phyloP scores from a whole-genome alignment of 495 filamentous ascomycete genomes.

The Trichoderma parareesei region DNA sequence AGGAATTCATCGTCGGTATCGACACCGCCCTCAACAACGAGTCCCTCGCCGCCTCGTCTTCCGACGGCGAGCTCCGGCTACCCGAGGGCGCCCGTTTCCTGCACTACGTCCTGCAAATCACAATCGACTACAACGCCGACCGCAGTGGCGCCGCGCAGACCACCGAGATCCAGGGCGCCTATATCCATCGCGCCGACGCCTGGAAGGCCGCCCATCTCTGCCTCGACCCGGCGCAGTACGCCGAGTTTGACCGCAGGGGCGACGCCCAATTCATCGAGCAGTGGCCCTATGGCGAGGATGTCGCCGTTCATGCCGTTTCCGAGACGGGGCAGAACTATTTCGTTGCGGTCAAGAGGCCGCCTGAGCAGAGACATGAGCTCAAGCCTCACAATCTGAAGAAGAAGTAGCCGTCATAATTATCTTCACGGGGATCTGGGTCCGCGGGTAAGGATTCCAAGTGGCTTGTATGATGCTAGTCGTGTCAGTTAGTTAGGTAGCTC shows the following conservation, averaged over 20 bases:
- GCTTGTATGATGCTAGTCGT: too few species aligned
- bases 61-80: constrained; percentile 17
- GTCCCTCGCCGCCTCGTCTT: constrained; percentile 17
- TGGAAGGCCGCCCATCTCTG: constrained; percentile 21
- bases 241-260: constrained; percentile 32
- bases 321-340: constrained; percentile 33
- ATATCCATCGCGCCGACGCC: constrained; percentile 23
- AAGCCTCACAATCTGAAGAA: neutral
- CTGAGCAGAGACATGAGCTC: neutral
- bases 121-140: constrained; percentile 31
- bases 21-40: constrained; percentile 31
- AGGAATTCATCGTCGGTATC: constrained; percentile 30
- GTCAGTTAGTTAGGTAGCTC: too few species aligned
- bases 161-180: constrained; percentile 33
- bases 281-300: constrained; percentile 41
- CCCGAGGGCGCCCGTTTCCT: constrained; percentile 23
- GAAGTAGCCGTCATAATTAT: neutral
- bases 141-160: constrained; percentile 24
- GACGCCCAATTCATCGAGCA: neutral
- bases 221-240: constrained; percentile 26
- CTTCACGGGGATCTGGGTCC: too few species aligned
- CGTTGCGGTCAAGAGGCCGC: neutral
- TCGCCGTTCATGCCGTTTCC: constrained; percentile 33
- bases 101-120: constrained; percentile 36
- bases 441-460: too few species aligned